A percentile compares a stretch with the other conserved stretches of the same genome.
Conservation (phyloP, 73 alveolate species). For the Loxodes magnus region DNA sequence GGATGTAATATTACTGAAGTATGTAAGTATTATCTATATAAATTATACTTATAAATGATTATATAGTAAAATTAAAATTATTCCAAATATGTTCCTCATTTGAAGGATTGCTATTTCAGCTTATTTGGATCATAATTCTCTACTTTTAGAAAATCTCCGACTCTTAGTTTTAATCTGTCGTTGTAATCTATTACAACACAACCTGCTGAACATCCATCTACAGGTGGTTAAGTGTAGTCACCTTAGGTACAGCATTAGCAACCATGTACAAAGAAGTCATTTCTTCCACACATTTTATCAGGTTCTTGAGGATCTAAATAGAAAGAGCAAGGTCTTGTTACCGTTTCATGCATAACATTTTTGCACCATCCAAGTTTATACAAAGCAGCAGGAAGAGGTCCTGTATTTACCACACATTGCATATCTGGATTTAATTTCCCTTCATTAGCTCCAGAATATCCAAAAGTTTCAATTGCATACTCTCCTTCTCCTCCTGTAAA, state of each 20-base stretch:
- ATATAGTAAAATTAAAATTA: too few species aligned
- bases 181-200: slow-evolving; percentile 21
- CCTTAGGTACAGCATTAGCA: slow-evolving; percentile 26
- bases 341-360: slow-evolving; percentile 32
- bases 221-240: slow-evolving; percentile 37
- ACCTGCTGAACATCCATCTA: slow-evolving; percentile 41
- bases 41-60: too few species aligned
- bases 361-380: slow-evolving; percentile 32
- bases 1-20: too few species aligned
- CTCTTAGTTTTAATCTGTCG: slow-evolving; percentile 17
- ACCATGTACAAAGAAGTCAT: slow-evolving; percentile 36
- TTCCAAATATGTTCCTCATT: too few species aligned
- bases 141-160: slow-evolving; percentile 21
- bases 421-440: slow-evolving; percentile 30
- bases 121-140: slow-evolving; percentile 23
- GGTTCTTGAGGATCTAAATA: slow-evolving; percentile 17
- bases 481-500: slow-evolving; percentile 33
- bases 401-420: slow-evolving; percentile 24
- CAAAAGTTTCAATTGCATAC: slow-evolving; percentile 24
- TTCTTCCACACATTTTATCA: slow-evolving; percentile 34
- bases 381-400: slow-evolving; percentile 43
- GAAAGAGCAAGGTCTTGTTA: slow-evolving; percentile 36
- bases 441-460: slow-evolving; percentile 25
- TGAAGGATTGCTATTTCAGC: too few species aligned
- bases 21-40: too few species aligned